A percentile compares a stretch with the other conserved stretches of the same genome.
Conservation (phyloP, 2,329 filamentous ascomycete species). For the Sporothrix pseudoabietina region DNA sequence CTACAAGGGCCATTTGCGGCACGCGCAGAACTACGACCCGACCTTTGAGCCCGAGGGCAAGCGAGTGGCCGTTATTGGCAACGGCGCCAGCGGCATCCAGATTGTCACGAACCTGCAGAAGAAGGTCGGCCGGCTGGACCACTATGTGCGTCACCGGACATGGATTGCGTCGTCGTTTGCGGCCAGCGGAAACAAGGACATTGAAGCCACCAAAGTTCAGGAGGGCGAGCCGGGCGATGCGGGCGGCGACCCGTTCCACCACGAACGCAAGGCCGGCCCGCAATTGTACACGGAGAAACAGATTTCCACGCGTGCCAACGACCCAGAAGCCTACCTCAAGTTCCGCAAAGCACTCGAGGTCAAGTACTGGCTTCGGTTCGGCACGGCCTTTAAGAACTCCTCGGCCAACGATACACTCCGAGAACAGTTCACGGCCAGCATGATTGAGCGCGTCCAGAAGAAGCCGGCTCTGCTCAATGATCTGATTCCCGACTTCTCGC, state of each 20-base stretch:
- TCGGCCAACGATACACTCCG: conserved; percentile 52
- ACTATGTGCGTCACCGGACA: conserved; percentile 65
- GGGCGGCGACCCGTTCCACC: not conserved
- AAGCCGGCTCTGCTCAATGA: conserved; percentile 59
- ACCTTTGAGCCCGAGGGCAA: conserved; percentile 52
- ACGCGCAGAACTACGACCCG: conserved; percentile 59
- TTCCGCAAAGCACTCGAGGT: conserved; percentile 61
- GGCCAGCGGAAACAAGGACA: conserved; percentile 53
- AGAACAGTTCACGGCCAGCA: conserved; percentile 53
- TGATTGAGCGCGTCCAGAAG: conserved; percentile 55
- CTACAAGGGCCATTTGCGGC: conserved; percentile 58
- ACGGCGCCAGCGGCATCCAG: conserved; percentile 58
- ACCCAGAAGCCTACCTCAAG: conserved; percentile 62
- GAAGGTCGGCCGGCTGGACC: conserved; percentile 56
- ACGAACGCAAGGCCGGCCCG: conserved; percentile 39
- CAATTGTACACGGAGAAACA: conserved; percentile 59
- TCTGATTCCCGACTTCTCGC: conserved; percentile 64
- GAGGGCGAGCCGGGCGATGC: not conserved
- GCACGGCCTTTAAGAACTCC: conserved; percentile 56
- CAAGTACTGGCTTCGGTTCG: conserved; percentile 64
- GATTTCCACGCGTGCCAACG: conserved; percentile 57
- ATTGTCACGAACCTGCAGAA: conserved; percentile 53
- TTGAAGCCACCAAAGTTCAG: conserved; percentile 46
- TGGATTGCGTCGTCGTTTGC: conserved; percentile 65
- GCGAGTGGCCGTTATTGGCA: conserved; percentile 57